Conservation (phyloP, 2,329 filamentous ascomycete species). For the Sporothrix globosa region DNA sequence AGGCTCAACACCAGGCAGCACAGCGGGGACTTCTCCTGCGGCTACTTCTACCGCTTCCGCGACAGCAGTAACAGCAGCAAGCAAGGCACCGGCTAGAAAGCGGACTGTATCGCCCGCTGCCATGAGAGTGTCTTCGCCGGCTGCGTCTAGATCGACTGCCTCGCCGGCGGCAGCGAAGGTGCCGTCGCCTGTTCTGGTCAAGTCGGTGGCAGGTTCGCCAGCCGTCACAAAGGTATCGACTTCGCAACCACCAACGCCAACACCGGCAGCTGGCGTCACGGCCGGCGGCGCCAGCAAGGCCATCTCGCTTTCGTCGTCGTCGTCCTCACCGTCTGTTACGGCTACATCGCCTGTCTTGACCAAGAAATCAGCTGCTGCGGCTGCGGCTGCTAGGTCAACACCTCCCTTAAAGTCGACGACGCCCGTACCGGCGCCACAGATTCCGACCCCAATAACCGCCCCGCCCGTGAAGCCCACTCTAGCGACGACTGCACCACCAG, state of each 20-base stretch:
- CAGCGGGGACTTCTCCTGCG: not conserved
- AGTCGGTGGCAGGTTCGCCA: conserved; percentile 29
- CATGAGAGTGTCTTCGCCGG: conserved; percentile 31
- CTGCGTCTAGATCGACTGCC: conserved; percentile 18
- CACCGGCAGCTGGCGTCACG: not conserved
- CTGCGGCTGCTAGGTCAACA: not conserved
- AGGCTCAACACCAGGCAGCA: conserved; percentile 24
- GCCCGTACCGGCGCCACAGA: conserved; percentile 37
- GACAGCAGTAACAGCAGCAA: not conserved
- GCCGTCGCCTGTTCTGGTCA: conserved; percentile 34
- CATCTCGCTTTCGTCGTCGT: conserved; percentile 31
- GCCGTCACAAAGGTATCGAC: conserved; percentile 35
- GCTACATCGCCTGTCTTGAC: conserved; percentile 37
- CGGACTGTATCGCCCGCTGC: conserved; percentile 30
- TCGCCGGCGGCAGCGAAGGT: conserved; percentile 30
- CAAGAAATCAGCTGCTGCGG: conserved; percentile 22
- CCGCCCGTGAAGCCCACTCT: conserved; percentile 30
- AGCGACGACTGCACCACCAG: conserved; percentile 23
- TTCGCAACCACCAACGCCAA: conserved; percentile 31
- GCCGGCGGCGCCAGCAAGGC: conserved; percentile 35
- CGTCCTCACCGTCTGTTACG: conserved; percentile 32
- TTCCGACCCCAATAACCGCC: conserved; percentile 33
- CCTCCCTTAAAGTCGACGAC: conserved; percentile 27
- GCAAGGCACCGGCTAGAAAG: conserved; percentile 17
- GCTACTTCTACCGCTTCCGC: conserved; percentile 32